A percentile compares a stretch with the other conserved stretches of the same genome.
Evolutionary conservation across 2,329 filamentous ascomycete genomes (phyloP).

Genomic region (Paecilomyces sp.): DNA sequence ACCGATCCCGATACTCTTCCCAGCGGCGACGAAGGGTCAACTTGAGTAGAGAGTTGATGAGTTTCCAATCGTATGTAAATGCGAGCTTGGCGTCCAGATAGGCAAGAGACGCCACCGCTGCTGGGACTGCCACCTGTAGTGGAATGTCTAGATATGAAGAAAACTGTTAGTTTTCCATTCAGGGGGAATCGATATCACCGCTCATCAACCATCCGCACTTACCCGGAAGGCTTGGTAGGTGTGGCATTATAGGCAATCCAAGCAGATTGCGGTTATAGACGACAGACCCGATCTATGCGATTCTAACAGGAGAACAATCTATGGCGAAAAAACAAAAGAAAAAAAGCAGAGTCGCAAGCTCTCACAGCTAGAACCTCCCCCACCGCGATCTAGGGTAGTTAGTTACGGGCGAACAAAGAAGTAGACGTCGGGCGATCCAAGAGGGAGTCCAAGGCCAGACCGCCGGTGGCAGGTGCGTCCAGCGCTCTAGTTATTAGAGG

Average conservation of each 20-base stretch:
- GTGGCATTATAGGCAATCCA: background rate
- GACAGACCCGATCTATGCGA: background rate
- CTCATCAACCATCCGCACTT: background rate
- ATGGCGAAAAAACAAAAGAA: background rate
- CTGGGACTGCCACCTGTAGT: constrained; percentile 46
- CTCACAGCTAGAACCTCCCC: background rate
- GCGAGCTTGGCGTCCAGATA: constrained; percentile 69
- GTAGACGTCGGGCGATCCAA: background rate
- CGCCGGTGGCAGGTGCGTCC: background rate
- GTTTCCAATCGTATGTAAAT: constrained; percentile 57
- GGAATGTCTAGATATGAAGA: constrained; percentile 23
- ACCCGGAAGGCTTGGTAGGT: background rate
- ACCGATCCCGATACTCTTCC: constrained; percentile 50
- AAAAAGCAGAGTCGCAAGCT: background rate
- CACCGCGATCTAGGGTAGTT: background rate
- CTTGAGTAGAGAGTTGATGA: constrained; percentile 51
- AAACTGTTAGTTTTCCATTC: background rate
- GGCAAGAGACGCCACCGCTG: constrained; percentile 59
- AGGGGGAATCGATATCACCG: background rate
- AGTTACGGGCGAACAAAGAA: background rate
- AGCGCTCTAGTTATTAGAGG: background rate
- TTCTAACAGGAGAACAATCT: background rate
- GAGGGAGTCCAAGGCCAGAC: background rate
- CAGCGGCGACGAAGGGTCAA: constrained; percentile 37
- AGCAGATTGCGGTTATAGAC: background rate